Evolutionary conservation across 345 rosid genomes (phyloP).

Genomic region (Arabidopsis suecica): DNA sequence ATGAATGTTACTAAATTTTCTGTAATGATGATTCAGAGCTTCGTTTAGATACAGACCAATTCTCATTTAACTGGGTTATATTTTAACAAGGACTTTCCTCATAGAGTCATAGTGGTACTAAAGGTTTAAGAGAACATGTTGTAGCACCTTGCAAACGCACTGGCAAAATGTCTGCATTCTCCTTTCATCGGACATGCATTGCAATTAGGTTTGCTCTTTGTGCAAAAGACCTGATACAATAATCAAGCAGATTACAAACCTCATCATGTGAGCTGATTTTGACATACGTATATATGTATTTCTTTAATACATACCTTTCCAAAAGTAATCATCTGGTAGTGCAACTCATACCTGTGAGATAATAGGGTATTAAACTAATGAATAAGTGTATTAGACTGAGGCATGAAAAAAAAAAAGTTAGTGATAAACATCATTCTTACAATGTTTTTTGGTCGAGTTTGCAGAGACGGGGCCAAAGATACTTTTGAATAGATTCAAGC

Average conservation of each 20-base stretch:
- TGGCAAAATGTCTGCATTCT: slow-evolving; percentile 97
- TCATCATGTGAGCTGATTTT: slow-evolving; percentile 1
- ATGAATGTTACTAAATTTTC: neutral
- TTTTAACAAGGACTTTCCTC: neutral
- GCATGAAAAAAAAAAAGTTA: neutral
- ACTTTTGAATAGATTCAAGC: slow-evolving; percentile 89
- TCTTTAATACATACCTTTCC: slow-evolving; percentile 70
- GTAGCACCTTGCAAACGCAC: slow-evolving; percentile 95
- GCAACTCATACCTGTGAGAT: slow-evolving; percentile 86
- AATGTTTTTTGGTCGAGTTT: slow-evolving; percentile 89
- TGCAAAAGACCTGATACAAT: slow-evolving; percentile 87
- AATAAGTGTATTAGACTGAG: neutral
- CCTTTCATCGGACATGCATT: slow-evolving; percentile 99
- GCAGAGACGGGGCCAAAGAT: slow-evolving; percentile 98
- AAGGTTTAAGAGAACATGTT: slow-evolving; percentile 21
- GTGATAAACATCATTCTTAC: slow-evolving; percentile 48
- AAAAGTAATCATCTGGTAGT: slow-evolving; percentile 97
- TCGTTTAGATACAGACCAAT: neutral
- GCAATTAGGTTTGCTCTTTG: slow-evolving; percentile 93
- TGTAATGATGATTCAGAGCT: slow-evolving; percentile 13
- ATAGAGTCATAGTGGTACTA: neutral
- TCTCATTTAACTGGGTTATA: neutral
- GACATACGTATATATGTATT: neutral
- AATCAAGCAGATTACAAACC: slow-evolving; percentile 28
- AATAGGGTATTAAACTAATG: slow-evolving; percentile 38